Conservation (phyloP, 2,329 filamentous ascomycete species). For the Penicillium crustosum region DNA sequence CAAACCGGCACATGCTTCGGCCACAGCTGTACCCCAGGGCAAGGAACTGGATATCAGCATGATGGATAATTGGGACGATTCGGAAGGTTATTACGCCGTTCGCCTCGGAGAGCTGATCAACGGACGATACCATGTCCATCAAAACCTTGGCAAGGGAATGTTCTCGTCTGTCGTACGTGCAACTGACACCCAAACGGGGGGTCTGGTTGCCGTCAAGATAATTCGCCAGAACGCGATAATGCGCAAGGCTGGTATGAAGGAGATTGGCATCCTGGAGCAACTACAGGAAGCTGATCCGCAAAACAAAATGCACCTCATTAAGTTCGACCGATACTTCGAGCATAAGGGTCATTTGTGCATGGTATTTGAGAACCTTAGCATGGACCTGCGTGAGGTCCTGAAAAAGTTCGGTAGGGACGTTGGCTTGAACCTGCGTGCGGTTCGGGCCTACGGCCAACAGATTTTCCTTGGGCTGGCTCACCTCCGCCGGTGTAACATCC, state of each 20-base stretch:
- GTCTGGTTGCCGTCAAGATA: slow-evolving; percentile 92
- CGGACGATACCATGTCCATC: slow-evolving; percentile 83
- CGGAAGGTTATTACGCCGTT: slow-evolving; percentile 94
- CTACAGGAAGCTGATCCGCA: slow-evolving; percentile 82
- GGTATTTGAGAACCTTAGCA: slow-evolving; percentile 89
- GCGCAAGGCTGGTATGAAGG: slow-evolving; percentile 85
- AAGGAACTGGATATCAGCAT: slow-evolving; percentile 69
- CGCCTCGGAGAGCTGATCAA: slow-evolving; percentile 88
- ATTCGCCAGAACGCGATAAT: slow-evolving; percentile 95
- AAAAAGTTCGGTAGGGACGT: slow-evolving; percentile 95
- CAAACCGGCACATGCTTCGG: slow-evolving; percentile 48
- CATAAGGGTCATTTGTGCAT: slow-evolving; percentile 95
- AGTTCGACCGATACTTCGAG: slow-evolving; percentile 82
- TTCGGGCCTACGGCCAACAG: slow-evolving; percentile 86
- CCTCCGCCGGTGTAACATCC: slow-evolving; percentile 86
- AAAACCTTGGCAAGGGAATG: slow-evolving; percentile 87
- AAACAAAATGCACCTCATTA: slow-evolving; percentile 87
- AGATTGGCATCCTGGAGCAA: slow-evolving; percentile 89
- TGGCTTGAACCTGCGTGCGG: slow-evolving; percentile 84
- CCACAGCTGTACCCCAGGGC: slow-evolving; percentile 52
- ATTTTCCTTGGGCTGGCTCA: slow-evolving; percentile 88
- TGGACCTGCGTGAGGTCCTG: slow-evolving; percentile 89
- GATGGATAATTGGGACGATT: slow-evolving; percentile 89
- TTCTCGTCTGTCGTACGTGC: slow-evolving; percentile 96
- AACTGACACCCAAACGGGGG: slow-evolving; percentile 70